Evolutionary conservation across 2,329 filamentous ascomycete genomes (phyloP).

Genomic region (Trichophyton verrucosum): DNA sequence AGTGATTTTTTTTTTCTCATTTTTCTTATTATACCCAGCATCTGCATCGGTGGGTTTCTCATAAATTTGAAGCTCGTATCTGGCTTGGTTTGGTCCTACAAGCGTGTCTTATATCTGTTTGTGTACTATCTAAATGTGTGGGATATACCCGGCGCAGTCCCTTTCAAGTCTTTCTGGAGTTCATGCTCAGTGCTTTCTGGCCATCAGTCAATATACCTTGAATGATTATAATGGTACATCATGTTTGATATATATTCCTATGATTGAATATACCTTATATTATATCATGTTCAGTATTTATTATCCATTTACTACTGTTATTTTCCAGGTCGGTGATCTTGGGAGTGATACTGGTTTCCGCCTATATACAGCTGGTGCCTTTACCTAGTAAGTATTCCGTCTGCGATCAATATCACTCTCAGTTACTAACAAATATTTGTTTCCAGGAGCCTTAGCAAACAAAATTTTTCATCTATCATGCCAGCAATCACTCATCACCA

Average conservation of each 20-base stretch:
- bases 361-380: too few species aligned
- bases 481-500: too few species aligned
- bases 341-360: too few species aligned
- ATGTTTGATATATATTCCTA: background rate
- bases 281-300: too few species aligned
- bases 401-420: too few species aligned
- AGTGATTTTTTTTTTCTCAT: background rate
- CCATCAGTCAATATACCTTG: background rate
- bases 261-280: background rate
- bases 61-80: background rate
- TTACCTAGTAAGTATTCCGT: too few species aligned
- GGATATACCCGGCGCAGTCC: background rate
- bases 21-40: background rate
- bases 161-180: background rate
- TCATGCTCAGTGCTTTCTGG: background rate
- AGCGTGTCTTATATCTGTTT: background rate
- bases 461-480: too few species aligned
- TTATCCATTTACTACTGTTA: too few species aligned
- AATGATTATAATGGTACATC: background rate
- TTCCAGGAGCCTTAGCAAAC: too few species aligned
- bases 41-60: background rate
- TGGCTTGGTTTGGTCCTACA: background rate
- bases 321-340: too few species aligned
- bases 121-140: background rate
- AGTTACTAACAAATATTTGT: too few species aligned